Evolutionary conservation across 768 basidiomycete species (phyloP), one percentile per base, ranked within the genome.

Genomic region (Tylopilus plumbeoviolaceoides): DNA sequence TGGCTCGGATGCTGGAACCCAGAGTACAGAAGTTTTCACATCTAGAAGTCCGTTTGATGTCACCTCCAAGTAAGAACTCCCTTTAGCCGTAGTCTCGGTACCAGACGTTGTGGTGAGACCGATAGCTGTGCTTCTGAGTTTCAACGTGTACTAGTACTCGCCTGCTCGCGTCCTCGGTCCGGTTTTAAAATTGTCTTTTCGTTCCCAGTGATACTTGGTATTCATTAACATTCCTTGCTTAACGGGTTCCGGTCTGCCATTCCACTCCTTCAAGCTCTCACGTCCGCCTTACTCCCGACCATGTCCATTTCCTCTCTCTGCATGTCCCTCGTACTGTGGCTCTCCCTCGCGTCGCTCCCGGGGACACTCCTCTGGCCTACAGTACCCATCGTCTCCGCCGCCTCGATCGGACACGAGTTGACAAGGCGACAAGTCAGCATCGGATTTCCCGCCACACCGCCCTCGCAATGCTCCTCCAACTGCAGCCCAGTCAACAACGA

Each of bases 401-500:
- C 25, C 15, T 44, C 55, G 12, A 7, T 54, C 30, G 42, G n/a
- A 15, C 54, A n/a, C 7, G 20, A 7, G 0, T 17, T 50, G 9
- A 25, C n/a, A 10, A 54, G 42, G 38, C 58, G 69, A 1, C 69
- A 69, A 35, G 10, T 69, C 27, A 47, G 4, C 30, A 49, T 58
- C 44, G 49, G 43, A 1, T 27, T 48, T 0, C 55, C 46, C 23
- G 40, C 63, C 7, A 42, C 56, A 1, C 47, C 61, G 0, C 69
- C 69, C n/a, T 42, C 67, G 0, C 50, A 63, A 10, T 69, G 69
- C 25, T 42, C 60, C 20, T 50, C 66, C 18, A 38, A 30, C 11
- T 69, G 67, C 50, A 49, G 38, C 44, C 59, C 63, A 2, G 55
- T 69, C 55, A 60, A 51, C 56, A 48, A 48, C 47, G 67, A 69